These are phyloP conservation scores for Exophiala sp. DNA, from an alignment of 2,329 filamentous ascomycete genomes.

Conservation along the genomic window DNA sequence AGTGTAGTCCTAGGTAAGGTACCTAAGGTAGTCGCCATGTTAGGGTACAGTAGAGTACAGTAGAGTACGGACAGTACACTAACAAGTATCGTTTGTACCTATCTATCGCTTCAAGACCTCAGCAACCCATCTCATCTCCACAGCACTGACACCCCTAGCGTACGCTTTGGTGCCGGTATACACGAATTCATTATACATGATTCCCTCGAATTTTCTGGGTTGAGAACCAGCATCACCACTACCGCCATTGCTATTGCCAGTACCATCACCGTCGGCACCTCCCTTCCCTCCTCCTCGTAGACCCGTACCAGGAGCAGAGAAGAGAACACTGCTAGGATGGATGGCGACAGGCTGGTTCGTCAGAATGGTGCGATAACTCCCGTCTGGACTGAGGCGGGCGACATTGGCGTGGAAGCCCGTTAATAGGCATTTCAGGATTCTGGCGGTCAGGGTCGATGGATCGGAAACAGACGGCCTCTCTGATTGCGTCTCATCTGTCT, in stretches of 20 bases:
- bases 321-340: constrained; percentile 37
- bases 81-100: neutral
- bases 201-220: constrained; percentile 37
- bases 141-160: constrained; percentile 56
- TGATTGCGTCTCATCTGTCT: too few species aligned
- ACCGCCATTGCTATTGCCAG: neutral
- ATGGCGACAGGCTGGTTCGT: constrained; percentile 59
- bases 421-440: constrained; percentile 54
- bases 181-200: constrained; percentile 61
- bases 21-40: too few species aligned
- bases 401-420: constrained; percentile 56
- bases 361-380: constrained; percentile 54
- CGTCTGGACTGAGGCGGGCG: constrained; percentile 35
- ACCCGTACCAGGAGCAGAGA: constrained; percentile 2
- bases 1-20: too few species aligned
- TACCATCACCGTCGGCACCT: neutral
- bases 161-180: constrained; percentile 59
- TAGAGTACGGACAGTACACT: too few species aligned
- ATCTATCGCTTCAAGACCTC: constrained; percentile 32
- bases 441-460: constrained; percentile 38
- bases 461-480: too few species aligned
- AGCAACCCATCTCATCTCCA: constrained; percentile 58
- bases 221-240: neutral
- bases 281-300: neutral
- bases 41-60: too few species aligned